These are phyloP conservation scores for Cyathus striatus DNA, from an alignment of 768 basidiomycete genomes.

Conservation along the genomic window DNA sequence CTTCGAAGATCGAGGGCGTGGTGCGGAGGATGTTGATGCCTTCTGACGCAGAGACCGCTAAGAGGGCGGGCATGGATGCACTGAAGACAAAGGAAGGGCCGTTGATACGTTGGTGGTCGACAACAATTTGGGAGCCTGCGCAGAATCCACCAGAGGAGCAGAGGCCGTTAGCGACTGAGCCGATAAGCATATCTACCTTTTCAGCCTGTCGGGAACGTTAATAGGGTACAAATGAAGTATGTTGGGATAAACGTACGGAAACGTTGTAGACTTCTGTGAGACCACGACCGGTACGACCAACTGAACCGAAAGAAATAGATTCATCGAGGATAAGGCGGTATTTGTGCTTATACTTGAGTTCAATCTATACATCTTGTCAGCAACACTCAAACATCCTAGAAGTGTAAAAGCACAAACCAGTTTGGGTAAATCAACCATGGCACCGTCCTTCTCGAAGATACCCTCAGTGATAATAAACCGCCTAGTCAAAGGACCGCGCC, in stretches of 20 bases:
- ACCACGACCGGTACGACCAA: constrained; percentile 92
- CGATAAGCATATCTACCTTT: constrained; percentile 94
- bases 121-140: constrained; percentile 76
- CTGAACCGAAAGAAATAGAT: constrained; percentile 86
- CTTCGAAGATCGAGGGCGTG: constrained; percentile 68
- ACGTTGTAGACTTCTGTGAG: constrained; percentile 94
- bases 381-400: neutral
- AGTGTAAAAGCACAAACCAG: constrained; percentile 53
- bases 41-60: constrained; percentile 86
- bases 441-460: constrained; percentile 92
- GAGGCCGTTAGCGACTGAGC: constrained; percentile 81
- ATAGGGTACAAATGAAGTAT: too few relatives aligned
- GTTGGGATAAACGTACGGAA: constrained; percentile 58
- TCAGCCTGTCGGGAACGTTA: constrained; percentile 44
- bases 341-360: constrained; percentile 93
- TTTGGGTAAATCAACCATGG: constrained; percentile 88
- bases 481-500: constrained; percentile 74
- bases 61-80: constrained; percentile 86
- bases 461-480: constrained; percentile 97
- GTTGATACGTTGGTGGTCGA: constrained; percentile 96
- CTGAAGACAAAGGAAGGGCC: constrained; percentile 95
- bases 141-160: constrained; percentile 92
- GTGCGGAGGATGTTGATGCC: constrained; percentile 76
- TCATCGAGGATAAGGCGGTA: constrained; percentile 95
- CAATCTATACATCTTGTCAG: constrained; percentile 50